Conservation (phyloP, 768 basidiomycete genomes). For the Pulveroboletus sp. region DNA sequence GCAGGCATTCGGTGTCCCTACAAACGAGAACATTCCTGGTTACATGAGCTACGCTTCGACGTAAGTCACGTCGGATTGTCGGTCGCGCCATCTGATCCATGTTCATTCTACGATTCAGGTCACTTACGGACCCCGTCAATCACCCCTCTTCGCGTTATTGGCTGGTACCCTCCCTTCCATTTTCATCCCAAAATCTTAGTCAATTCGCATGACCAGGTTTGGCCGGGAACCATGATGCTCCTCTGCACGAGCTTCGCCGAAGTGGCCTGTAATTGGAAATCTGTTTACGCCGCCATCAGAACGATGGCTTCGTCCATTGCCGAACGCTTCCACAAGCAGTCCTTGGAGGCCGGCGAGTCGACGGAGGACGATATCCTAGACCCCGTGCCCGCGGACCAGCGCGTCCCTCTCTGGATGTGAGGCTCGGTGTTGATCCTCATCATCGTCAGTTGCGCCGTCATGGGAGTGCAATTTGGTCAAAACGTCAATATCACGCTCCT, state of each 20-base stretch:
- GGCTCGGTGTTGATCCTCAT: slow-evolving; percentile 44
- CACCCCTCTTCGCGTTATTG: slow-evolving; percentile 55
- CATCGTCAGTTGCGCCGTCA: slow-evolving; percentile 49
- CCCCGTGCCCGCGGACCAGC: slow-evolving; percentile 50
- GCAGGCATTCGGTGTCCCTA: slow-evolving; percentile 18
- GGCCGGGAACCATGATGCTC: slow-evolving; percentile 42
- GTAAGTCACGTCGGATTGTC: not conserved
- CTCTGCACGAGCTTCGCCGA: slow-evolving; percentile 42
- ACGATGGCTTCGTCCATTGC: slow-evolving; percentile 1
- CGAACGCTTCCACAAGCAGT: slow-evolving; percentile 3
- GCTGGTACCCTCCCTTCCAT: slow-evolving; percentile 30
- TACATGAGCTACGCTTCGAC: slow-evolving; percentile 26
- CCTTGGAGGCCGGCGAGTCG: slow-evolving; percentile 1
- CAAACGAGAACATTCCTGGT: slow-evolving; percentile 10
- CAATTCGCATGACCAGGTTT: slow-evolving; percentile 14
- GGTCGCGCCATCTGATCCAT: not conserved
- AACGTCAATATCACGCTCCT: slow-evolving; percentile 39
- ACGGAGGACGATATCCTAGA: slow-evolving; percentile 44
- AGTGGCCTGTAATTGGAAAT: slow-evolving; percentile 24
- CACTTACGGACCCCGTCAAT: slow-evolving; percentile 42
- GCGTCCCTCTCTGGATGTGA: slow-evolving; percentile 57
- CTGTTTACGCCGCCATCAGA: slow-evolving; percentile 10
- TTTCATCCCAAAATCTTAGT: not conserved
- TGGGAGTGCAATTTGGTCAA: slow-evolving; percentile 51
- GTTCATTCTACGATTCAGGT: slow-evolving; percentile 19